These are phyloP conservation scores for Davidsoniella virescens DNA, from an alignment of 2,329 filamentous ascomycete species.

Conservation along the genomic window DNA sequence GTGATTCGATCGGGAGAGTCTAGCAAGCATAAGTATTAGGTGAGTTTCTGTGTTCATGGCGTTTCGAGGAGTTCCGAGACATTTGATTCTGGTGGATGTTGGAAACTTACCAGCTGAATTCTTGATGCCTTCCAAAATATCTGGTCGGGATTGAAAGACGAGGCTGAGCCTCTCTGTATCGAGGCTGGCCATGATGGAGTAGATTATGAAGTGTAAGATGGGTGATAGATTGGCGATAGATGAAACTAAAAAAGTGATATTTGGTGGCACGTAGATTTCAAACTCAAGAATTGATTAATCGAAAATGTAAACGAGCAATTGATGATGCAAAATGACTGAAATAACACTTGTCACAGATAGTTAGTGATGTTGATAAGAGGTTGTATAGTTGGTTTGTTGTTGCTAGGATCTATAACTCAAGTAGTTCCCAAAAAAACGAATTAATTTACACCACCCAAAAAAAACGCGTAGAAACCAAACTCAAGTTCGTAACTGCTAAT, in stretches of 20 bases:
- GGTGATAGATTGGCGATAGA: too few relatives aligned
- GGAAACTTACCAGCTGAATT: slow-evolving; percentile 32
- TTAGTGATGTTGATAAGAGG: not conserved
- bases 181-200: slow-evolving; percentile 27
- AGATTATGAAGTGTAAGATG: too few relatives aligned
- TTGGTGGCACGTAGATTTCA: too few relatives aligned
- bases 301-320: too few relatives aligned
- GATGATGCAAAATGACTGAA: too few relatives aligned
- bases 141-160: slow-evolving; percentile 39
- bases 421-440: not conserved
- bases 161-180: slow-evolving; percentile 33
- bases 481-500: not conserved
- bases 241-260: too few relatives aligned
- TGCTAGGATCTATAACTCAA: not conserved
- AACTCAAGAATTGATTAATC: too few relatives aligned
- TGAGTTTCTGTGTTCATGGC: not conserved
- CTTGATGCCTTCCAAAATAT: slow-evolving; percentile 38
- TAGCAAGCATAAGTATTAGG: slow-evolving; percentile 15
- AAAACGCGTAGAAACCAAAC: not conserved
- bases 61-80: not conserved
- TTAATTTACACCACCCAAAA: not conserved
- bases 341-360: too few relatives aligned
- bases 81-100: not conserved
- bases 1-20: slow-evolving; percentile 33
- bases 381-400: not conserved